Evolutionary conservation across 2,329 filamentous ascomycete species (phyloP).

Genomic region (Acrocalymma vagum): DNA sequence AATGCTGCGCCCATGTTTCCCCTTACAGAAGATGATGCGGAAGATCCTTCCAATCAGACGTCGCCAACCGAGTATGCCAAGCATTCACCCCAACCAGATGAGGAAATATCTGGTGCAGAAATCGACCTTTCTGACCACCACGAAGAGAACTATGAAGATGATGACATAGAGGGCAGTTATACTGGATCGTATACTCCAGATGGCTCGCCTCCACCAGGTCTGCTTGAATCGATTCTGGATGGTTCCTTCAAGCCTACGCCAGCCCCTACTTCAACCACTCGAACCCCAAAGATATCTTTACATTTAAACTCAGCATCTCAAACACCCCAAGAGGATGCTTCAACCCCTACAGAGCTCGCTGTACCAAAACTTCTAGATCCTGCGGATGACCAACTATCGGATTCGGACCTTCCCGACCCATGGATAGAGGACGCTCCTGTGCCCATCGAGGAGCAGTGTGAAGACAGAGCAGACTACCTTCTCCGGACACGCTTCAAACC

Average conservation of each 20-base stretch:
- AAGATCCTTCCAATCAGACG: constrained; percentile 43
- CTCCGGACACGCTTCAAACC: constrained; percentile 51
- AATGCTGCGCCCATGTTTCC: constrained; percentile 41
- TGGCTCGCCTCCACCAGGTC: constrained; percentile 27
- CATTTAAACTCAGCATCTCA: constrained; percentile 29
- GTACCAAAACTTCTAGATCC: constrained; percentile 34
- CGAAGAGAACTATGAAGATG: constrained; percentile 19
- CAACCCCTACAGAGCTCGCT: constrained; percentile 31
- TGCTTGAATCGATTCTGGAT: constrained; percentile 19
- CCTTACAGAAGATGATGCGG: constrained; percentile 45
- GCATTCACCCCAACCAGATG: constrained; percentile 26
- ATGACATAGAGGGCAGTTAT: constrained; percentile 16
- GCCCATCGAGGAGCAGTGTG: constrained; percentile 43
- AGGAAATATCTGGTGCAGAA: constrained; percentile 20
- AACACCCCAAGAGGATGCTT: constrained; percentile 33
- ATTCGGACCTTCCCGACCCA: constrained; percentile 47
- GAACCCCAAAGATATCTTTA: constrained; percentile 31
- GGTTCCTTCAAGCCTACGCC: constrained; percentile 12
- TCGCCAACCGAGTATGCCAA: constrained; percentile 40
- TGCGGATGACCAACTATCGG: constrained; percentile 44
- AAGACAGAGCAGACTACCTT: constrained; percentile 52
- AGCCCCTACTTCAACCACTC: constrained; percentile 12
- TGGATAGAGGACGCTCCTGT: constrained; percentile 38
- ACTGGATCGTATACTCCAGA: constrained; percentile 19
- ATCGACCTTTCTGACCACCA: constrained; percentile 15